Evolutionary conservation across 1,284 basidiomycete genomes (phyloP), one percentile per base, ranked within the genome.

Genomic region (Cryptococcus maquisensis): DNA sequence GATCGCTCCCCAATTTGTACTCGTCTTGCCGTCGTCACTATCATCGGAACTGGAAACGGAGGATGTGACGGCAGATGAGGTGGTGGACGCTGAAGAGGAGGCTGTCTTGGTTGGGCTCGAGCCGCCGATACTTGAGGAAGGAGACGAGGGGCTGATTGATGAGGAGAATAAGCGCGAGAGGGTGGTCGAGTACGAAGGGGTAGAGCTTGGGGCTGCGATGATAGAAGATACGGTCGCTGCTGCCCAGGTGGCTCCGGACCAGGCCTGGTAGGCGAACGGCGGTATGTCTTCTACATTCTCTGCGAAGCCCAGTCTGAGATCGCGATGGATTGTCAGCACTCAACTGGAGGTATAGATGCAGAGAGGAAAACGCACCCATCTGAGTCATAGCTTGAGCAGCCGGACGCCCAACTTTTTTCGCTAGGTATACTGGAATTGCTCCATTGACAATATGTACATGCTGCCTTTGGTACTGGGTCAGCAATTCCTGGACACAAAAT

Each of bases 161-260:
- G 55, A 15, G 20, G 54, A 20, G 51, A 67, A 67, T 8, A 57
- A 56, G 13, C 66, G 61, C n/a, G 63, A 66, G 20, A 66, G 57
- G 26, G 64, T 68, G 4, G 61, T 57, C 3, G 60, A 51, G 28
- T 60, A 53, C 9, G 56, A 45, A 12, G 50, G 35, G 9, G 60
- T 32, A 8, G 43, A 16, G 16, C 51, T 38, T 8, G 55, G 26
- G n/a, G 52, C 41, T 7, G 57, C 57, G 43, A 48, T n/a, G 5
- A 50, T 48, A 20, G 52, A 39, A 16, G 54, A 46, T 2, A 54
- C 24, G 32, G 28, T 20, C 12, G 37, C 47, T 28, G 49, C 54
- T 21, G 42, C 36, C 20, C 42, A n/a, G 16, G 18, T 9, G 24
- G 16, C 40, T n/a, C 49, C 42, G 7, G 49, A 46, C 54, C 54